Conservation (phyloP, 176 grass and related monocot species). For the Ampelocalamus luodianensis region DNA sequence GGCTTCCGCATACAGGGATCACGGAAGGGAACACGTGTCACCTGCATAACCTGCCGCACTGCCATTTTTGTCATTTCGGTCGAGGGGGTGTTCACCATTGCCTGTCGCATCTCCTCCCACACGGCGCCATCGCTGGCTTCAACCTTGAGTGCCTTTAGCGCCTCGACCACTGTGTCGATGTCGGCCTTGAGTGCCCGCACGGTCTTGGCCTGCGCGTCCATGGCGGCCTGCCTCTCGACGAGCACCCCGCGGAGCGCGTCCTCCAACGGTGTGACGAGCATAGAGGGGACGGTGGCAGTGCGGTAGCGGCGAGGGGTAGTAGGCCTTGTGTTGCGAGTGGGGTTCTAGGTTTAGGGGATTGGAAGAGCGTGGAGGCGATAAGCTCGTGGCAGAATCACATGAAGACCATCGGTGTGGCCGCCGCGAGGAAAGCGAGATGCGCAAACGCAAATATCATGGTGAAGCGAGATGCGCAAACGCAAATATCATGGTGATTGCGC, state of each 20-base stretch:
- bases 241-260: constrained; percentile 62
- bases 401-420: constrained; percentile 39
- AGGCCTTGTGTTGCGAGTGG: constrained; percentile 13
- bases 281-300: constrained; percentile 1
- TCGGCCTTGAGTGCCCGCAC: constrained; percentile 56
- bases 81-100: too few relatives aligned
- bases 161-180: constrained; percentile 62
- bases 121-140: constrained; percentile 60
- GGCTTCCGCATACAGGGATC: too few relatives aligned
- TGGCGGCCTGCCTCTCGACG: constrained; percentile 59
- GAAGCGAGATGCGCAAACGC: too few relatives aligned
- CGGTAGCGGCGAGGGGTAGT: constrained; percentile 35
- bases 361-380: constrained; percentile 25
- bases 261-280: constrained; percentile 55
- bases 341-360: constrained; percentile 52
- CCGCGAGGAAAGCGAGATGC: background rate
- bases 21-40: too few relatives aligned
- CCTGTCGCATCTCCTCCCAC: too few relatives aligned
- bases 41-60: too few relatives aligned
- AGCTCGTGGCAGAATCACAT: constrained; percentile 50
- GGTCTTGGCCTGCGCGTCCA: constrained; percentile 62
- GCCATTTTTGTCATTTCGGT: too few relatives aligned
- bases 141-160: constrained; percentile 62
- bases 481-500: background rate
- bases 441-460: too few relatives aligned